phyloP scores from a whole-genome alignment of 2,329 filamentous ascomycete species.

The Beauveria sp. region DNA sequence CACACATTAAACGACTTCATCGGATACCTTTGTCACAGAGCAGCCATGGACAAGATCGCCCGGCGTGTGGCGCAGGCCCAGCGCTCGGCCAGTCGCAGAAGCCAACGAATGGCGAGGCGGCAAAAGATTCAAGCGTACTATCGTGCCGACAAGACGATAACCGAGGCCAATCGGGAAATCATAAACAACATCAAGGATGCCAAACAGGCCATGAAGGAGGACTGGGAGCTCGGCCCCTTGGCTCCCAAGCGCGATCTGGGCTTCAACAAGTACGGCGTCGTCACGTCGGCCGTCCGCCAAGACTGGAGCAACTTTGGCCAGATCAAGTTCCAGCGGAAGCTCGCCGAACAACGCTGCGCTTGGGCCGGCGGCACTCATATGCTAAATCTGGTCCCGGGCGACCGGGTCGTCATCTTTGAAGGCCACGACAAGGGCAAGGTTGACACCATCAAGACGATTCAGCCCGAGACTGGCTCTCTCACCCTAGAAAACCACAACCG shows the following conservation, averaged over 20 bases:
- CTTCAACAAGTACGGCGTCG: conserved; percentile 52
- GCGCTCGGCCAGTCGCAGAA: conserved; percentile 50
- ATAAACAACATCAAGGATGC: conserved; percentile 31
- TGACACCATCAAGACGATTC: conserved; percentile 56
- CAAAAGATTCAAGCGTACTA: conserved; percentile 22
- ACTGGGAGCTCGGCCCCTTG: conserved; percentile 71
- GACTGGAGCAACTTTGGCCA: conserved; percentile 27
- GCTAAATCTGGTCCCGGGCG: conserved; percentile 33
- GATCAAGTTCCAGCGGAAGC: conserved; percentile 22
- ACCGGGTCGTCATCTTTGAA: conserved; percentile 68
- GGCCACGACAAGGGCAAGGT: conserved; percentile 81
- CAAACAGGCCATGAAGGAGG: conserved; percentile 54
- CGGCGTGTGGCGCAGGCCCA: conserved; percentile 59
- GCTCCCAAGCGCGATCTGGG: conserved; percentile 70
- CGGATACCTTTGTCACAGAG: background rate
- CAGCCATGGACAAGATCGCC: conserved; percentile 62
- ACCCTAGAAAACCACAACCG: conserved; percentile 55
- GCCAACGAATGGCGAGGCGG: conserved; percentile 29
- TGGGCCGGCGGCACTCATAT: conserved; percentile 48
- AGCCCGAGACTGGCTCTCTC: conserved; percentile 47
- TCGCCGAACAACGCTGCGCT: conserved; percentile 36
- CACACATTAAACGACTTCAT: background rate
- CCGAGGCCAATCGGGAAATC: conserved; percentile 25
- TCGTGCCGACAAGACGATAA: conserved; percentile 25
- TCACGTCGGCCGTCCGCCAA: conserved; percentile 28